Conservation (phyloP, 345 rosid species). For the Eucalyptus globulus region DNA sequence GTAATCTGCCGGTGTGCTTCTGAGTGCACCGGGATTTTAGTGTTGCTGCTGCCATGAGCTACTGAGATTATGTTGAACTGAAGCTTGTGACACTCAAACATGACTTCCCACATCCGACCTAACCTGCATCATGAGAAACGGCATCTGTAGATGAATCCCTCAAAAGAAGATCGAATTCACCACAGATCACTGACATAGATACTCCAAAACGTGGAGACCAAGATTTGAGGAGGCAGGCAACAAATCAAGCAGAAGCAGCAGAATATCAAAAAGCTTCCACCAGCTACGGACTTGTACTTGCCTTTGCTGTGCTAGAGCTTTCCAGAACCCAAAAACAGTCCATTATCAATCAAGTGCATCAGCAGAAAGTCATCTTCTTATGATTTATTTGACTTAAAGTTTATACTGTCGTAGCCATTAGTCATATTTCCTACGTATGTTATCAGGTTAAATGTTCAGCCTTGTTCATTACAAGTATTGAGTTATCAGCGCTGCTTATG, state of each 20-base stretch:
- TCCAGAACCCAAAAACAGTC: background rate
- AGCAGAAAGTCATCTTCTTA: background rate
- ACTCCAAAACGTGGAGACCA: background rate
- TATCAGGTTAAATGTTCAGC: background rate
- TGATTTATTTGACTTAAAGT: background rate
- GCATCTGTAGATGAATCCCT: background rate
- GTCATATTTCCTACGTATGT: background rate
- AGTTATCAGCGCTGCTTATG: background rate
- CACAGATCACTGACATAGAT: background rate
- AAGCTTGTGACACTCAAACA: constrained; percentile 80
- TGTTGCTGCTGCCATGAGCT: constrained; percentile 26
- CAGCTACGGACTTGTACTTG: background rate
- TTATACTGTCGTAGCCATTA: background rate
- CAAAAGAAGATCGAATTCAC: background rate
- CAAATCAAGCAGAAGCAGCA: background rate
- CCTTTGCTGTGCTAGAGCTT: background rate
- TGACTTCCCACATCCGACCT: constrained; percentile 90
- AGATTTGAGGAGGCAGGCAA: background rate
- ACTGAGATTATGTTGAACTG: constrained; percentile 48
- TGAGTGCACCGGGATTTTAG: constrained; percentile 36
- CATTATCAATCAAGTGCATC: background rate
- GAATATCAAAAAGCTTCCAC: background rate
- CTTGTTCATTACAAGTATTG: background rate
- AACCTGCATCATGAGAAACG: constrained; percentile 29
- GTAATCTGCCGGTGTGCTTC: constrained; percentile 57